Conservation (phyloP, 495 filamentous ascomycete genomes). For the Hypoxylon subgilvum region DNA sequence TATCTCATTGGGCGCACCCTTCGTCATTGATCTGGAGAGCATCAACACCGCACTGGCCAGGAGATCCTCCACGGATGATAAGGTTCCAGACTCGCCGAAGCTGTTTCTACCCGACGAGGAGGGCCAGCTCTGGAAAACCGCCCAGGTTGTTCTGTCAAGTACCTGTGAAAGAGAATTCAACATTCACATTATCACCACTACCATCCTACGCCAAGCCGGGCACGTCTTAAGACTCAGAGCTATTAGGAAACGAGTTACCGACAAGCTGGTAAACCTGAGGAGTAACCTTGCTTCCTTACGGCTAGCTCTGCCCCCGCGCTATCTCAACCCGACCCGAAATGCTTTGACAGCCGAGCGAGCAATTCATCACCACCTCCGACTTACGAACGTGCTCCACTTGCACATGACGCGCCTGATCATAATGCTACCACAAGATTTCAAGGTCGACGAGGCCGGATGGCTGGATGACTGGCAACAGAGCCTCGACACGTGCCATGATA, state of each 20-base stretch:
- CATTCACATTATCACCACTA: conserved; percentile 39
- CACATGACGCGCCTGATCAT: conserved; percentile 28
- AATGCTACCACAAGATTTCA: conserved; percentile 4
- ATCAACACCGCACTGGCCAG: conserved; percentile 36
- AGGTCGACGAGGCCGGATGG: conserved; percentile 16
- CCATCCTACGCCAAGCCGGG: conserved; percentile 34
- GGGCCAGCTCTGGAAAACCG: conserved; percentile 34
- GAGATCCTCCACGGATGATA: conserved; percentile 9
- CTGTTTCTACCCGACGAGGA: conserved; percentile 36
- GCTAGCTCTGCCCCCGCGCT: conserved; percentile 33
- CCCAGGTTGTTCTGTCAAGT: conserved; percentile 25
- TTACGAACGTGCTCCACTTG: conserved; percentile 32
- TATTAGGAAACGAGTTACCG: conserved; percentile 16
- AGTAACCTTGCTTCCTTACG: conserved; percentile 26
- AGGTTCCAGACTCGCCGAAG: conserved; percentile 10
- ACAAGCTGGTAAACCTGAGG: conserved; percentile 7
- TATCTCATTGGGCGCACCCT: conserved; percentile 33
- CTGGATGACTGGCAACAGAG: conserved; percentile 23
- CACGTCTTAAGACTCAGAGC: conserved; percentile 19
- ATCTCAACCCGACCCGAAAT: conserved; percentile 37
- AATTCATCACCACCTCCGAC: conserved; percentile 29
- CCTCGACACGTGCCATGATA: conserved; percentile 28
- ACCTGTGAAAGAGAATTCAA: conserved; percentile 28
- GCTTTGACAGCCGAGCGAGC: conserved; percentile 24
- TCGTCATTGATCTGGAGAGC: conserved; percentile 33